A percentile compares a stretch with the other conserved stretches of the same genome.
Conservation (phyloP, 768 basidiomycete genomes). For the Psilocybe azurescens region DNA sequence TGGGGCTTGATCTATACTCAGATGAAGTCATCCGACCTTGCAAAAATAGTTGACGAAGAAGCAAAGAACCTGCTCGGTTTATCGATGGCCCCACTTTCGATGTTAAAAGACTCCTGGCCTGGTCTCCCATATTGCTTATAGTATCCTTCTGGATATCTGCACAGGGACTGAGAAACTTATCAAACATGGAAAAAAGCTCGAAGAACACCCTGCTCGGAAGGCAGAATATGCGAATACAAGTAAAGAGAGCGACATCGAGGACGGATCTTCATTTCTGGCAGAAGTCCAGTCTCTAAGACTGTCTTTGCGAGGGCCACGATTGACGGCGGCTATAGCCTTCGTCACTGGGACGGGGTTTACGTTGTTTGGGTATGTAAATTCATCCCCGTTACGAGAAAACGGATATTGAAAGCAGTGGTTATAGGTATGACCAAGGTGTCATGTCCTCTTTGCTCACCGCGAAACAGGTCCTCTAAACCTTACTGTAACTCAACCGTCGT, state of each 20-base stretch:
- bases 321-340: constrained; percentile 57
- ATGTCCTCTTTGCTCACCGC: constrained; percentile 71
- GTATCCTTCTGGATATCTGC: background rate
- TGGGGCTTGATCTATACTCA: background rate
- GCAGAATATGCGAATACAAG: background rate
- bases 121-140: background rate
- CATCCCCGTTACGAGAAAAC: no score
- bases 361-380: constrained; percentile 55
- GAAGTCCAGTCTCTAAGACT: constrained; percentile 39
- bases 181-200: constrained; percentile 4
- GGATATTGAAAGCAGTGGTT: background rate
- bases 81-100: constrained; percentile 5
- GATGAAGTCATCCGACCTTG: constrained; percentile 6
- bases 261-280: constrained; percentile 32
- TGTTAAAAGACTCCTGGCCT: background rate
- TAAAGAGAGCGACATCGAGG: constrained; percentile 18
- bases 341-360: constrained; percentile 66
- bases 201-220: background rate
- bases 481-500: background rate
- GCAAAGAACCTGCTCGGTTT: background rate
- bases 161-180: background rate
- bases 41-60: constrained; percentile 3
- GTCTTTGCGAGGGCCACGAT: constrained; percentile 43
- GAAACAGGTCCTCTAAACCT: constrained; percentile 39
- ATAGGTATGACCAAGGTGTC: constrained; percentile 71